Evolutionary conservation across 202 grass and related monocot genomes (phyloP).

Genomic region (Dendrocalamus latiflorus): DNA sequence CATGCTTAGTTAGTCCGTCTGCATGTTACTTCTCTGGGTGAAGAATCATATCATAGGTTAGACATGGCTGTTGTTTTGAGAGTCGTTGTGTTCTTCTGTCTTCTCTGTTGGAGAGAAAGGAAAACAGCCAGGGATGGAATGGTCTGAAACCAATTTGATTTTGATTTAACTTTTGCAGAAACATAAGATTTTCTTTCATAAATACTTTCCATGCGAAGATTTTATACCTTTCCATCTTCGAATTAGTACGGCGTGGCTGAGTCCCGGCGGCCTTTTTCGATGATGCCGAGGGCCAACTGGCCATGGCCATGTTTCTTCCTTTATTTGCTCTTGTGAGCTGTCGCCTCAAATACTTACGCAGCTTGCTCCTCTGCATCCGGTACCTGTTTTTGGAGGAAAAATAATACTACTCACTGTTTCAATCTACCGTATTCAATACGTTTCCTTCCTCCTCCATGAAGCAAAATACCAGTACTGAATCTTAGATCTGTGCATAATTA

Average conservation of each 20-base stretch:
- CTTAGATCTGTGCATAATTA: conserved; percentile 23
- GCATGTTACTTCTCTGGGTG: not conserved
- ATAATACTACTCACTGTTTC: not conserved
- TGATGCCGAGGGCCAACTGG: conserved; percentile 8
- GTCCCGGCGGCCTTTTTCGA: not conserved
- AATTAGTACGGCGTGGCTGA: no score
- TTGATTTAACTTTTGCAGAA: not conserved
- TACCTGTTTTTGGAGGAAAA: not conserved
- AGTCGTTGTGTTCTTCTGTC: no score
- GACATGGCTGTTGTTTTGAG: no score
- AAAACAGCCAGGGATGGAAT: not conserved
- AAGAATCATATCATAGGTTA: not conserved
- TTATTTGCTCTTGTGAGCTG: not conserved
- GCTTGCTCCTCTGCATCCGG: not conserved
- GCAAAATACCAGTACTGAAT: not conserved
- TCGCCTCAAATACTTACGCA: not conserved
- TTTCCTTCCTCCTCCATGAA: not conserved
- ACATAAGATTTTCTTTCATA: not conserved
- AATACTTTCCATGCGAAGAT: not conserved
- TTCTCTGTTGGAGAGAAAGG: not conserved
- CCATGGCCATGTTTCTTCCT: conserved; percentile 21
- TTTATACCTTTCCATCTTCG: not conserved
- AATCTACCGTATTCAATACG: conserved; percentile 8
- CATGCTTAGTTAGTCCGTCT: not conserved
- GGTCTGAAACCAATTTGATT: not conserved